Percentiles rank a stretch among this genome's conserved stretches.
phyloP scores from a whole-genome alignment of 2,329 filamentous ascomycete species.

The Colletotrichum coccodes region DNA sequence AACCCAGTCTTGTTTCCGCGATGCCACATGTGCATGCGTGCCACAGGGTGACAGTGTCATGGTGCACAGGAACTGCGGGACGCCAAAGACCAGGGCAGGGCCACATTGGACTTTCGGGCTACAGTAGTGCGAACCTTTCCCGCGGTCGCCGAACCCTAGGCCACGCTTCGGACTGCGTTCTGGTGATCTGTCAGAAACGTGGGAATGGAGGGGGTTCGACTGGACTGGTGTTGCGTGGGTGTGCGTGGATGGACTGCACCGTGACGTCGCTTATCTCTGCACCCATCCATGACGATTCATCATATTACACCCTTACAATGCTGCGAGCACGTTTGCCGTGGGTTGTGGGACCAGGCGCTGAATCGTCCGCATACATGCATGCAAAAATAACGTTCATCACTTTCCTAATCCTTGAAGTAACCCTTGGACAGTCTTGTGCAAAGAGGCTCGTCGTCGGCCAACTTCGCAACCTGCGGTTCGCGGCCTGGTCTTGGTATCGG shows the following conservation, averaged over 20 bases:
- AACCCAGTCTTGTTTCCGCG: not conserved
- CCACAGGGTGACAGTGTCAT: not conserved
- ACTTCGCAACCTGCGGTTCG: not conserved
- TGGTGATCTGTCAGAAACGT: not conserved
- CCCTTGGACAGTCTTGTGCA: not conserved
- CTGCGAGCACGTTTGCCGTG: not conserved
- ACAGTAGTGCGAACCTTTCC: not conserved
- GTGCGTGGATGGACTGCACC: slow-evolving; percentile 16
- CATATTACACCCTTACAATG: not conserved
- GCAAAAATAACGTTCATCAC: not conserved
- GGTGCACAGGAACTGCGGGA: not conserved
- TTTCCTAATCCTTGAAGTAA: not conserved
- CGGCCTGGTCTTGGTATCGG: not conserved
- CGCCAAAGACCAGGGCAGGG: not conserved
- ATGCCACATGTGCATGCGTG: not conserved
- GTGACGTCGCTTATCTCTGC: slow-evolving; percentile 30
- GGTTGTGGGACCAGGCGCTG: not conserved
- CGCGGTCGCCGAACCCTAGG: not conserved
- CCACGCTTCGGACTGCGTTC: not conserved
- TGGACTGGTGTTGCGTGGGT: not conserved
- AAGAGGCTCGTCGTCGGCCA: not conserved
- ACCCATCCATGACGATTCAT: not conserved
- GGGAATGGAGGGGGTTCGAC: not conserved
- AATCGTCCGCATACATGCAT: not conserved
- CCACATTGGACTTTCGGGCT: not conserved